phyloP scores from a whole-genome alignment of 2,329 filamentous ascomycete genomes.

The Diaporthe helianthi region DNA sequence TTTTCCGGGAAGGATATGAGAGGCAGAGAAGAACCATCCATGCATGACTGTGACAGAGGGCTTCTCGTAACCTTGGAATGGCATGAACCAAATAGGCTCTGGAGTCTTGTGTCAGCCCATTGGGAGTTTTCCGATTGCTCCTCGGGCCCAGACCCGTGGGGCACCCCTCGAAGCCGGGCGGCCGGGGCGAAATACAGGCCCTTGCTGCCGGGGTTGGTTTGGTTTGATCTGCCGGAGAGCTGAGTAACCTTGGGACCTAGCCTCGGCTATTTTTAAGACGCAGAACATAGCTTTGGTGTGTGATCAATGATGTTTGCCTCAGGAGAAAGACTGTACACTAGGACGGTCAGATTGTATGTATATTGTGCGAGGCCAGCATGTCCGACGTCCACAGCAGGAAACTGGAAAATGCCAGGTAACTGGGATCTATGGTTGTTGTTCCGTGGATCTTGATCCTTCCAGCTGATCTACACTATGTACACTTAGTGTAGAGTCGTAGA shows the following conservation, averaged over 20 bases:
- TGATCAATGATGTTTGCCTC: background rate
- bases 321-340: background rate
- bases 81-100: slow-evolving; percentile 12
- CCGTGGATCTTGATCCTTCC: background rate
- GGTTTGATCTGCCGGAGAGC: slow-evolving; percentile 2
- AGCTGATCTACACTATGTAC: too few relatives aligned
- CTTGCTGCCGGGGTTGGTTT: slow-evolving; percentile 8
- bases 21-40: background rate
- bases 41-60: slow-evolving; percentile 10
- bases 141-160: background rate
- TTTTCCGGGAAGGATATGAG: too few relatives aligned
- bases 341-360: too few relatives aligned
- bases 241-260: too few relatives aligned
- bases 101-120: background rate
- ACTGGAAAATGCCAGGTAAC: background rate
- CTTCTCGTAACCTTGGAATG: background rate
- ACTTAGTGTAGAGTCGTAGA: too few relatives aligned
- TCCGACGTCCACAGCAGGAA: background rate
- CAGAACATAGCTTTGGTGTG: background rate
- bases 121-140: slow-evolving; percentile 3
- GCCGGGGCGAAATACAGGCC: slow-evolving; percentile 3
- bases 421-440: background rate
- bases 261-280: background rate
- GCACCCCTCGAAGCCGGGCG: background rate
- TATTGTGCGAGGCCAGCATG: too few relatives aligned